Evolutionary conservation across 2,329 filamentous ascomycete genomes (phyloP).

Genomic region (Orbilia javanica): DNA sequence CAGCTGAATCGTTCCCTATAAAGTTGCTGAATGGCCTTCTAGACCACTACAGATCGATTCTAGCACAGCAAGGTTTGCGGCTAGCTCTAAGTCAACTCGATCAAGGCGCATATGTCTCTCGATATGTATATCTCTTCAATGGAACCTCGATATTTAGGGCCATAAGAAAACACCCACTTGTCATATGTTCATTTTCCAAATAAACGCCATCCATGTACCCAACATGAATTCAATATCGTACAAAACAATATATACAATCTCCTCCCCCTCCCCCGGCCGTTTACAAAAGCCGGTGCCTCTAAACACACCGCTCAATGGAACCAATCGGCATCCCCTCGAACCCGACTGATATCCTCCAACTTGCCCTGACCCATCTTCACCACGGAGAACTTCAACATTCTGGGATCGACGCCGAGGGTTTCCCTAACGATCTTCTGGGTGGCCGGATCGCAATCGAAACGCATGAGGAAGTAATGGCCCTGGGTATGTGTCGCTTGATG

Average conservation of each 20-base stretch:
- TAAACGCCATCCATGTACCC: constrained; percentile 27
- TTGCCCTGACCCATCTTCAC: constrained; percentile 81
- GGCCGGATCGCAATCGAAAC: constrained; percentile 82
- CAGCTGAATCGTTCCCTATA: not conserved
- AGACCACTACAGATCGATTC: too few relatives aligned
- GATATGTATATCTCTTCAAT: not conserved
- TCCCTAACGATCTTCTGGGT: constrained; percentile 81
- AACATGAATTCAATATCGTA: constrained; percentile 37
- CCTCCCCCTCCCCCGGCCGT: not conserved
- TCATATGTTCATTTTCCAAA: constrained; percentile 14
- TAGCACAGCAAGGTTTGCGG: not conserved
- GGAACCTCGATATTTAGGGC: not conserved
- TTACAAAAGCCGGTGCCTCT: not conserved
- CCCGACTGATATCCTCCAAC: constrained; percentile 73
- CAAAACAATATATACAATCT: constrained; percentile 42
- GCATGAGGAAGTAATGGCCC: constrained; percentile 98
- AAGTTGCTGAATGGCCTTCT: not conserved
- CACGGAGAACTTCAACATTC: constrained; percentile 87
- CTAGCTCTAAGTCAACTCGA: not conserved
- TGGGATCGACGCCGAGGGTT: constrained; percentile 85
- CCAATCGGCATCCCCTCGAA: constrained; percentile 71
- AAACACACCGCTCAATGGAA: constrained; percentile 32
- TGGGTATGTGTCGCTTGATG: constrained; percentile 85
- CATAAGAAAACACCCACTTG: not conserved
- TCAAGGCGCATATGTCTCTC: not conserved